These are phyloP conservation scores for Suhomyces bokatorum DNA, from an alignment of 1,139 yeast genomes.

Conservation along the genomic window DNA sequence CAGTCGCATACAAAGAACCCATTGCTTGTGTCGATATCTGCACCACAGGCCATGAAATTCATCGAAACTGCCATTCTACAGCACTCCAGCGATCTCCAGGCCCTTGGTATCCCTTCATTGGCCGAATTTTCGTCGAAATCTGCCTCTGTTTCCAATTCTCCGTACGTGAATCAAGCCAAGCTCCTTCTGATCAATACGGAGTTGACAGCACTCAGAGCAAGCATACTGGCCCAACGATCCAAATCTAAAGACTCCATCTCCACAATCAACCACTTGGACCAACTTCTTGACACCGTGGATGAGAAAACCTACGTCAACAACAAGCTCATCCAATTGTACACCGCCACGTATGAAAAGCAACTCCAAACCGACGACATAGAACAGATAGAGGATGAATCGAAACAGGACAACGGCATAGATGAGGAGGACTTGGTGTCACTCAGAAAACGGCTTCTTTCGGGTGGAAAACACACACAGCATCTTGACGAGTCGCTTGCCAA, in stretches of 20 bases:
- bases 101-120: slow-evolving; percentile 19
- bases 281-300: slow-evolving; percentile 20
- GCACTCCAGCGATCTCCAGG: slow-evolving; percentile 17
- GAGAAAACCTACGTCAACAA: slow-evolving; percentile 26
- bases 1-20: not conserved
- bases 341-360: slow-evolving; percentile 7
- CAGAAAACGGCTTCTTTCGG: slow-evolving; percentile 30
- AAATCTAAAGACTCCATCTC: slow-evolving; percentile 14
- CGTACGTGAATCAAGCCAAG: slow-evolving; percentile 26
- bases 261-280: slow-evolving; percentile 13
- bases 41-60: not conserved
- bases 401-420: slow-evolving; percentile 1
- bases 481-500: slow-evolving; percentile 15
- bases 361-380: slow-evolving; percentile 2
- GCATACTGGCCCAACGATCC: slow-evolving; percentile 8
- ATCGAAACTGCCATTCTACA: slow-evolving; percentile 10
- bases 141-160: slow-evolving; percentile 18
- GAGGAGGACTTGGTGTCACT: slow-evolving; percentile 25
- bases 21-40: not conserved
- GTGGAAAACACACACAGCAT: slow-evolving; percentile 21
- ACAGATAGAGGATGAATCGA: slow-evolving; percentile 7
- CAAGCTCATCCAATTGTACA: slow-evolving; percentile 19
- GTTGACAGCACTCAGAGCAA: slow-evolving; percentile 7
- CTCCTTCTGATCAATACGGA: slow-evolving; percentile 20
- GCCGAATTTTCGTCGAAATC: slow-evolving; percentile 5